phyloP scores from a whole-genome alignment of 768 basidiomycete genomes.

The Pulveroboletus sp. region DNA sequence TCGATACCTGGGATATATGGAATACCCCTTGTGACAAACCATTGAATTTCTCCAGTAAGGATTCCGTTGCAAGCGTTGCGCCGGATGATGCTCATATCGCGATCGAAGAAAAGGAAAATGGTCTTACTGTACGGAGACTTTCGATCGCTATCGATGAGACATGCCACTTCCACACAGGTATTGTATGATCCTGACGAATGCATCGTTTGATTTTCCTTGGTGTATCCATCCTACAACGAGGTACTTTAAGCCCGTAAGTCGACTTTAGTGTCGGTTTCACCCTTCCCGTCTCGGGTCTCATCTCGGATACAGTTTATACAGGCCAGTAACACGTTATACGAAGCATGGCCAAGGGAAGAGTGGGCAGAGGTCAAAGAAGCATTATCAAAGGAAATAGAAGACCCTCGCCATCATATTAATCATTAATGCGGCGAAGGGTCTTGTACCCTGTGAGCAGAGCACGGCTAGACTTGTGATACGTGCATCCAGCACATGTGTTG shows the following conservation, averaged over 20 bases:
- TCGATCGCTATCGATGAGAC: background rate
- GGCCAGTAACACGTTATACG: background rate
- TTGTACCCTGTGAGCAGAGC: background rate
- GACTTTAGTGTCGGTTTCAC: no score
- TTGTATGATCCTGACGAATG: background rate
- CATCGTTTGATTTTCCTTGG: background rate
- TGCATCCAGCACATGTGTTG: no score
- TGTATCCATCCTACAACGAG: background rate
- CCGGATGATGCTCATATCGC: constrained; percentile 1
- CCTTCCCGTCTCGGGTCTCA: background rate
- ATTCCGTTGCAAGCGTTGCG: background rate
- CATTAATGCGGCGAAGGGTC: constrained; percentile 8
- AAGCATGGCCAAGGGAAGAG: constrained; percentile 6
- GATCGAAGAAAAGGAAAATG: background rate
- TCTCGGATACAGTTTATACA: constrained; percentile 9
- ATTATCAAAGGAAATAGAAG: constrained; percentile 12
- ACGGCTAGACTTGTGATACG: no score
- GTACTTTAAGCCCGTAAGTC: constrained; percentile 7
- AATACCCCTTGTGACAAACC: background rate
- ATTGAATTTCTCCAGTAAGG: background rate
- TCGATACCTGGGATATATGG: constrained; percentile 15
- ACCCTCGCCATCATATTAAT: background rate
- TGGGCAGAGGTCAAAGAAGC: constrained; percentile 2
- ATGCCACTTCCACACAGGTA: constrained; percentile 4
- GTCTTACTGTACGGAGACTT: constrained; percentile 1